Conservation (phyloP, 345 rosid species). For the Mercurialis annua region DNA sequence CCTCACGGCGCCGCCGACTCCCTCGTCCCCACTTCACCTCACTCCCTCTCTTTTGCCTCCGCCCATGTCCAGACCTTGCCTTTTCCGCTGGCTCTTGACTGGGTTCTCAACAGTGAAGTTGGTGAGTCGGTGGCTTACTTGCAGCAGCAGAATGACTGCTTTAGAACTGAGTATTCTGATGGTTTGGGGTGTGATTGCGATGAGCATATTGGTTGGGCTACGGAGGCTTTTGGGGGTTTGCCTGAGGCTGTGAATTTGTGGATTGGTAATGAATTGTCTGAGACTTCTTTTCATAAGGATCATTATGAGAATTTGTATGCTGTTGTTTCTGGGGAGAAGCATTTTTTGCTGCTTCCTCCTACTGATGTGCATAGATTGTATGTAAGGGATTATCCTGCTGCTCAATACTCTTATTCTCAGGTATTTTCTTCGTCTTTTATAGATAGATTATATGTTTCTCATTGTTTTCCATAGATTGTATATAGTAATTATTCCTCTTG, state of each 20-base stretch:
- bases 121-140: conserved; percentile 49
- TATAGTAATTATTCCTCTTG: too few species aligned
- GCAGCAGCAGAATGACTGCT: conserved; percentile 87
- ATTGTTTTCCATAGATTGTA: too few species aligned
- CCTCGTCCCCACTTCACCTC: conserved; percentile 20
- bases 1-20: conserved; percentile 81
- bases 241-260: conserved; percentile 97
- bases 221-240: conserved; percentile 64
- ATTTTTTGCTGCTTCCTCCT: conserved; percentile 75
- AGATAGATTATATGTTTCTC: background rate
- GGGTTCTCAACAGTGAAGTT: conserved; percentile 25
- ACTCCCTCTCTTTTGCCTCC: conserved; percentile 63
- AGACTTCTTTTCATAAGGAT: conserved; percentile 84
- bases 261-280: conserved; percentile 70
- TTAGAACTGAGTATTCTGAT: conserved; percentile 57
- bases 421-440: background rate
- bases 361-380: conserved; percentile 85
- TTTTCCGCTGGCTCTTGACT: conserved; percentile 51
- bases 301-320: conserved; percentile 89
- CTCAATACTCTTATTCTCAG: conserved; percentile 52
- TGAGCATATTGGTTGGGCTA: conserved; percentile 61
- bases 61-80: conserved; percentile 56
- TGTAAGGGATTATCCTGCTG: conserved; percentile 57
- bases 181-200: conserved; percentile 59
- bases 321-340: conserved; percentile 80